Conservation (phyloP, 768 basidiomycete species). For the Pulveroboletus sp. region DNA sequence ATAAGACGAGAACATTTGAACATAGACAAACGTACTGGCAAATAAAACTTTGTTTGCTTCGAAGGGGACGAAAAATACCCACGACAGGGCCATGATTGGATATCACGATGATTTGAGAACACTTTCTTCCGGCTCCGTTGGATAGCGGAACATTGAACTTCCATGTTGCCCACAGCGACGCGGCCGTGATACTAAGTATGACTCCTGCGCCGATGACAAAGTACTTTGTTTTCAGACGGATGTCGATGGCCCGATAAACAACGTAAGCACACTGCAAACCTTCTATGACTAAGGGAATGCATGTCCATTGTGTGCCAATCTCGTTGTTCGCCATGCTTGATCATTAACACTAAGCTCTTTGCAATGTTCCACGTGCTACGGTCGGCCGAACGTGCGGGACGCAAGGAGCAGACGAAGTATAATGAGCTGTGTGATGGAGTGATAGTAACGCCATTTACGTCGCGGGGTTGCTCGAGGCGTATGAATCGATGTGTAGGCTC, state of each 20-base stretch:
- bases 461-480: no score
- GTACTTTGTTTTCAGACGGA: constrained; percentile 54
- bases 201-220: constrained; percentile 73
- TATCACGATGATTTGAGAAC: constrained; percentile 67
- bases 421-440: no score
- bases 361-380: no score
- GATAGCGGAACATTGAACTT: constrained; percentile 77
- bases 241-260: constrained; percentile 52
- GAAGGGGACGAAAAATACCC: constrained; percentile 67
- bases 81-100: constrained; percentile 82
- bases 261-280: neutral
- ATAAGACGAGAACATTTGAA: neutral
- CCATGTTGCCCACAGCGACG: constrained; percentile 75
- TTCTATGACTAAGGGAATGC: constrained; percentile 16
- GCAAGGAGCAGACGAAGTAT: no score
- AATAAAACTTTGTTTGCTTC: constrained; percentile 69
- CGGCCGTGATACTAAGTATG: constrained; percentile 66
- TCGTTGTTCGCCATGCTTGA: constrained; percentile 74
- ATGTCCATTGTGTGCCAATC: constrained; percentile 65
- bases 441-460: no score
- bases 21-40: constrained; percentile 41
- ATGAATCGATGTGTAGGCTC: no score
- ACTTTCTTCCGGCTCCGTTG: constrained; percentile 74
- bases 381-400: no score
- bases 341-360: neutral